Evolutionary conservation across 257 asterid species (phyloP).

Genomic region (Przewalskia tangutica): DNA sequence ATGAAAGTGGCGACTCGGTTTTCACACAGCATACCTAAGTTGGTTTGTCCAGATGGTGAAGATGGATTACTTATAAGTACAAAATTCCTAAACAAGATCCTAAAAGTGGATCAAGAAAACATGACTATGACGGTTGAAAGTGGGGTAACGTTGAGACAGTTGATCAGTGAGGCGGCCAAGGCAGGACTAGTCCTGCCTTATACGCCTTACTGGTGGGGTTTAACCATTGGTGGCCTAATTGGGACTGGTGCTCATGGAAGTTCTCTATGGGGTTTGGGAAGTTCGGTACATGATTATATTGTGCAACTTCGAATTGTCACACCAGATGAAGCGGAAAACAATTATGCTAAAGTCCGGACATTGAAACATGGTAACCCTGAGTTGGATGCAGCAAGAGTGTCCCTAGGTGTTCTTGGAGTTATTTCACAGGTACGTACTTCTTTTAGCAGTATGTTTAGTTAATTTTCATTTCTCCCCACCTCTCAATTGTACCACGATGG

Average conservation of each 20-base stretch:
- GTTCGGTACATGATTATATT: constrained; percentile 22
- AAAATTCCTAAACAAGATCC: constrained; percentile 1
- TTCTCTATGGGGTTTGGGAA: constrained; percentile 19
- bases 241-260: constrained; percentile 31
- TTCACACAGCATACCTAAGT: constrained; percentile 22
- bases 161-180: constrained; percentile 11
- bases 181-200: constrained; percentile 18
- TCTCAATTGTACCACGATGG: background rate
- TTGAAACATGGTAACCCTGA: constrained; percentile 12
- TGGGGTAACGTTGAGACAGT: constrained; percentile 8
- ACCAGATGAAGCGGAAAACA: constrained; percentile 2
- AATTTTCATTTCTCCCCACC: background rate
- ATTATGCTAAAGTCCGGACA: constrained; percentile 10
- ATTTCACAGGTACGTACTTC: constrained; percentile 17
- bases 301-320: constrained; percentile 15
- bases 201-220: constrained; percentile 27
- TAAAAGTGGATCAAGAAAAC: background rate
- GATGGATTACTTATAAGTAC: constrained; percentile 23
- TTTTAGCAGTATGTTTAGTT: background rate
- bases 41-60: constrained; percentile 19
- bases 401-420: constrained; percentile 29
- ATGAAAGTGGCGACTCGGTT: constrained; percentile 25
- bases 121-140: constrained; percentile 18
- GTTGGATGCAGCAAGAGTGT: constrained; percentile 22
- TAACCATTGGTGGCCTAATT: constrained; percentile 18